Conservation (phyloP, 1,284 basidiomycete genomes). For the Malassezia caprae region DNA sequence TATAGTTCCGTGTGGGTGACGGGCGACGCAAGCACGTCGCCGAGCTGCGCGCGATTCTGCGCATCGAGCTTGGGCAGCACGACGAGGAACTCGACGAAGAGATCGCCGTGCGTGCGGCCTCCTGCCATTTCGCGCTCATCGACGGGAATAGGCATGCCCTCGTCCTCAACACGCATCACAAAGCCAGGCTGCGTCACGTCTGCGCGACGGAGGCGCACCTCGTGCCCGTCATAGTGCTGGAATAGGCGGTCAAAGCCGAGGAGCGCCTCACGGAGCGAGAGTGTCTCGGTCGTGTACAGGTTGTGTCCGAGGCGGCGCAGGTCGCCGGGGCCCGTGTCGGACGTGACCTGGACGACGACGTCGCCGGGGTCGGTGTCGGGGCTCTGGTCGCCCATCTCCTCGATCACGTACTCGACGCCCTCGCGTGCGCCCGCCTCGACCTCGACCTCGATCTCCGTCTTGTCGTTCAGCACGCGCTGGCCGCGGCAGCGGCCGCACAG, state of each 20-base stretch:
- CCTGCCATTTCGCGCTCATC: constrained; percentile 18
- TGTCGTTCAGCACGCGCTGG: constrained; percentile 33
- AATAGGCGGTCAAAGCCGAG: constrained; percentile 38
- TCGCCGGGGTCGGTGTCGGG: constrained; percentile 44
- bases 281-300: constrained; percentile 35
- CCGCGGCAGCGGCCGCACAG: constrained; percentile 35
- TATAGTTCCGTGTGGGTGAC: constrained; percentile 6
- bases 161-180: constrained; percentile 27
- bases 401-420: constrained; percentile 34
- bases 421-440: constrained; percentile 36
- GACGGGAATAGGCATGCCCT: constrained; percentile 42
- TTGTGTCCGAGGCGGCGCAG: constrained; percentile 35
- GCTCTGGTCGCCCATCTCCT: constrained; percentile 40
- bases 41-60: not conserved
- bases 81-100: constrained; percentile 41
- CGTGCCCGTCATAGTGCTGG: constrained; percentile 39
- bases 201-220: constrained; percentile 25
- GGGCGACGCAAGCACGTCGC: not conserved
- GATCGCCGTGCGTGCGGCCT: constrained; percentile 29
- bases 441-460: constrained; percentile 36
- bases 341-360: constrained; percentile 32
- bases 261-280: constrained; percentile 41
- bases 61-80: constrained; percentile 27
- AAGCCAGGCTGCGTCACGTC: constrained; percentile 38
- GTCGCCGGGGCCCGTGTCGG: constrained; percentile 23